These are phyloP conservation scores for Aspergillus incahuasiensis DNA, from an alignment of 495 filamentous ascomycete species.

Conservation along the genomic window DNA sequence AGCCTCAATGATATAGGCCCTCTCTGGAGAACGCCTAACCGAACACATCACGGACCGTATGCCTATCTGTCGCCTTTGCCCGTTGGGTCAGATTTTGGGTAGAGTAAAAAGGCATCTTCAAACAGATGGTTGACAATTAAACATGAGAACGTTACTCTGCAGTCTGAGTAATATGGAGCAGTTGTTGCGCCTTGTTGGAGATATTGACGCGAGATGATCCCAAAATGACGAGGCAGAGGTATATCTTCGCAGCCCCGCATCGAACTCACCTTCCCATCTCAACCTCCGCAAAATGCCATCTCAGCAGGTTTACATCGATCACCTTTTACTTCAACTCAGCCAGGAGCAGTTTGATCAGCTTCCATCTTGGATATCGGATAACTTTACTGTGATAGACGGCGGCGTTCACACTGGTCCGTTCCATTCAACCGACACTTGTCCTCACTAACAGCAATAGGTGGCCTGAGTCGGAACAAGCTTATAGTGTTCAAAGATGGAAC, in stretches of 20 bases:
- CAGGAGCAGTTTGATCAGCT: slow-evolving; percentile 6
- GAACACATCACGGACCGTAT: neutral
- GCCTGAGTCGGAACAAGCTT: slow-evolving; percentile 11
- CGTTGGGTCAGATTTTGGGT: neutral
- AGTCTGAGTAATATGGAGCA: neutral
- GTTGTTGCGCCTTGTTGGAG: neutral
- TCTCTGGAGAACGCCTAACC: neutral
- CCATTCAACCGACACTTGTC: neutral
- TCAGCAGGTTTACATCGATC: slow-evolving; percentile 13
- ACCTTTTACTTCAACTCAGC: slow-evolving; percentile 9
- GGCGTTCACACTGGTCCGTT: slow-evolving; percentile 7
- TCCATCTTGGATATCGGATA: slow-evolving; percentile 4
- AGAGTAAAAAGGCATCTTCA: neutral
- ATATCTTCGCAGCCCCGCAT: slow-evolving; percentile 2
- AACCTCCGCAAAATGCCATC: slow-evolving; percentile 5
- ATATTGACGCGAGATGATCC: neutral
- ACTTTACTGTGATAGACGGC: slow-evolving; percentile 11
- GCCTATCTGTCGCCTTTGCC: neutral
- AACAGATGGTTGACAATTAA: neutral
- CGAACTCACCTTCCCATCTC: neutral
- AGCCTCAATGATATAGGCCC: neutral
- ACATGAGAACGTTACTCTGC: neutral
- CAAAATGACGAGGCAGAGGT: neutral
- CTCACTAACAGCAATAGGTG: slow-evolving; percentile 1
- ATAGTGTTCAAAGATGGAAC: slow-evolving; percentile 11